Percentiles rank a stretch among this genome's conserved stretches.
Conservation (phyloP, 1,284 basidiomycete species). For the Erythrobasidium hasegawianum region DNA sequence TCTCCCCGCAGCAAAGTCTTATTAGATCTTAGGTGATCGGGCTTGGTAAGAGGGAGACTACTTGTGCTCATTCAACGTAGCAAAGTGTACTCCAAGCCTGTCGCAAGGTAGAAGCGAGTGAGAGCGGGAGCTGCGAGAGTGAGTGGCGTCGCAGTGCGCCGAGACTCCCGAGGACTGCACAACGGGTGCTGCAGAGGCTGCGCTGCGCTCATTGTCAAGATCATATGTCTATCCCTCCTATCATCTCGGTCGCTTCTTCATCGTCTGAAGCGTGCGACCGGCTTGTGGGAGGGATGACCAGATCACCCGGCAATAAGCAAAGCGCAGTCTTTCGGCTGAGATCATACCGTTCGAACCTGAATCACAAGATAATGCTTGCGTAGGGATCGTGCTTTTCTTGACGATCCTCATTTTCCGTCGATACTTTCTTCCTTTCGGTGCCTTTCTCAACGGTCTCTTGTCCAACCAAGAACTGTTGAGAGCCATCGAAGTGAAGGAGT, state of each 20-base stretch:
- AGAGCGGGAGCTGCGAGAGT: neutral
- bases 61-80: too few species aligned
- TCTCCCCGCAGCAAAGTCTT: neutral
- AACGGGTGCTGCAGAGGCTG: conserved; percentile 30
- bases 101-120: neutral
- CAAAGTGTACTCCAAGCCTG: too few species aligned
- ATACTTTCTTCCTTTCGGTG: conserved; percentile 1
- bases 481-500: too few species aligned
- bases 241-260: neutral
- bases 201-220: neutral
- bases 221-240: neutral
- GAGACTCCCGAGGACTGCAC: conserved; percentile 29
- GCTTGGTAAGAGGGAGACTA: too few species aligned
- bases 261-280: neutral
- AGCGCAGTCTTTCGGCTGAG: conserved; percentile 63
- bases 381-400: conserved; percentile 73
- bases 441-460: conserved; percentile 3
- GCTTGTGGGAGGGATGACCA: neutral
- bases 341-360: conserved; percentile 92
- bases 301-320: conserved; percentile 2
- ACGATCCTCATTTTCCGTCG: conserved; percentile 42
- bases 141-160: neutral
- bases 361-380: conserved; percentile 85
- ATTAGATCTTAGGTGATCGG: neutral
- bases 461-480: neutral